A percentile compares a stretch with the other conserved stretches of the same genome.
These are phyloP conservation scores for Macrophomina phaseolina DNA, from an alignment of 2,329 filamentous ascomycete genomes.

Conservation along the genomic window DNA sequence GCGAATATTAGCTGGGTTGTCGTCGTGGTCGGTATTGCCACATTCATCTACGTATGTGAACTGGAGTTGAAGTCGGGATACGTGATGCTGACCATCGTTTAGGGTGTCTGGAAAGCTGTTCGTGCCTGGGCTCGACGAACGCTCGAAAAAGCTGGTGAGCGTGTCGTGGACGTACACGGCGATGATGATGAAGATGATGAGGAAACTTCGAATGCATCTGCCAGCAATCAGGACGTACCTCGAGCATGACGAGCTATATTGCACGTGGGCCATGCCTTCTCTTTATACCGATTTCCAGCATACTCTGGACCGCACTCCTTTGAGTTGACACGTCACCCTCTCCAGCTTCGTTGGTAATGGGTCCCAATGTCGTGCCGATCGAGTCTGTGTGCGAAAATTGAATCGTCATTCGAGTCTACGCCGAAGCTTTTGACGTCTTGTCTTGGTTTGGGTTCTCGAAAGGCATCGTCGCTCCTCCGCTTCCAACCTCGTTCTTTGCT, in stretches of 20 bases:
- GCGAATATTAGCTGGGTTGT: constrained; percentile 81
- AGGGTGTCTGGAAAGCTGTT: constrained; percentile 76
- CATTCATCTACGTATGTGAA: constrained; percentile 73
- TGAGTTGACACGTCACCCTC: constrained; percentile 25
- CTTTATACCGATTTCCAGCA: neutral
- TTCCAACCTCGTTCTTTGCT: constrained; percentile 21
- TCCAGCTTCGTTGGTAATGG: constrained; percentile 9
- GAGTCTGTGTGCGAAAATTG: constrained; percentile 28
- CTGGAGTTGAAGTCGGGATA: neutral
- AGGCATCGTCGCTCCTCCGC: constrained; percentile 24
- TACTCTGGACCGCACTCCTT: constrained; percentile 20
- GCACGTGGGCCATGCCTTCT: too few species aligned
- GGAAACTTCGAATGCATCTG: constrained; percentile 25
- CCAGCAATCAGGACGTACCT: neutral
- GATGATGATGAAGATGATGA: constrained; percentile 63
- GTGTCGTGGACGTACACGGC: constrained; percentile 79
- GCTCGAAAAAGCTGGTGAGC: constrained; percentile 79
- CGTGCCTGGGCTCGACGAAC: constrained; percentile 72
- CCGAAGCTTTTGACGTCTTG: constrained; percentile 26
- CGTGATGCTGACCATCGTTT: neutral
- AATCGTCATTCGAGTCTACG: constrained; percentile 6
- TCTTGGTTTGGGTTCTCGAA: constrained; percentile 19
- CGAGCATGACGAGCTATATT: neutral
- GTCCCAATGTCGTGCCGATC: constrained; percentile 25
- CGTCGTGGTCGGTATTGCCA: constrained; percentile 78